phyloP scores from a whole-genome alignment of 2,329 filamentous ascomycete species.

The Metarhizium humberi region DNA sequence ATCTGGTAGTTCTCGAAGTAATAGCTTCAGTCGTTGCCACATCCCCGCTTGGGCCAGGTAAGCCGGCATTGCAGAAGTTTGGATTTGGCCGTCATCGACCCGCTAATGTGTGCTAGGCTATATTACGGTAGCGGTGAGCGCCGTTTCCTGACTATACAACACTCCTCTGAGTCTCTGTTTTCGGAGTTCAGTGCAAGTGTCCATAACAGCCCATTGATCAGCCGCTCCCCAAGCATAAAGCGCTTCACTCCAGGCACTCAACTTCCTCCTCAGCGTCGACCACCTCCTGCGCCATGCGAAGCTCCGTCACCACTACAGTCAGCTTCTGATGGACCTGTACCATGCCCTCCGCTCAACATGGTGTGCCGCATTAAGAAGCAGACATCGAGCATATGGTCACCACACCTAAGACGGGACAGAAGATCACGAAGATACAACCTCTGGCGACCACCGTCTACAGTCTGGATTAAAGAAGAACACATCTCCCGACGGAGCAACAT shows the following conservation, averaged over 20 bases:
- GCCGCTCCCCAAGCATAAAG: conserved; percentile 41
- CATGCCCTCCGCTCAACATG: conserved; percentile 20
- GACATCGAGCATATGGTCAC: conserved; percentile 60
- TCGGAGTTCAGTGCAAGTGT: conserved; percentile 40
- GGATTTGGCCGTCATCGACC: neutral
- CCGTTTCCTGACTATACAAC: conserved; percentile 36
- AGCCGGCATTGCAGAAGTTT: conserved; percentile 11
- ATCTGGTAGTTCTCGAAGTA: conserved; percentile 36
- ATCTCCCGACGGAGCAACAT: conserved; percentile 59
- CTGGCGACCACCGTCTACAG: conserved; percentile 66
- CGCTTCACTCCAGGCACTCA: conserved; percentile 4
- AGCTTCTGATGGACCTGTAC: conserved; percentile 9
- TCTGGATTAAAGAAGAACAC: conserved; percentile 52
- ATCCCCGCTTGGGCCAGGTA: conserved; percentile 48
- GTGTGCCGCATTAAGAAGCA: conserved; percentile 32
- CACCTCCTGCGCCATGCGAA: conserved; percentile 35
- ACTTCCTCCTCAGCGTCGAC: conserved; percentile 34
- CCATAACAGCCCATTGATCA: conserved; percentile 33
- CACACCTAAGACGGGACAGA: conserved; percentile 58
- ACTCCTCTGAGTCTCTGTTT: conserved; percentile 35
- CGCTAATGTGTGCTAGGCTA: conserved; percentile 29
- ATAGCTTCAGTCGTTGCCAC: conserved; percentile 33
- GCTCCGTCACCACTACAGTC: neutral
- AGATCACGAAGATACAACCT: conserved; percentile 48
- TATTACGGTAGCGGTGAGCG: conserved; percentile 63